Evolutionary conservation across 2,329 filamentous ascomycete genomes (phyloP).

Genomic region (Thielaviopsis euricoi): DNA sequence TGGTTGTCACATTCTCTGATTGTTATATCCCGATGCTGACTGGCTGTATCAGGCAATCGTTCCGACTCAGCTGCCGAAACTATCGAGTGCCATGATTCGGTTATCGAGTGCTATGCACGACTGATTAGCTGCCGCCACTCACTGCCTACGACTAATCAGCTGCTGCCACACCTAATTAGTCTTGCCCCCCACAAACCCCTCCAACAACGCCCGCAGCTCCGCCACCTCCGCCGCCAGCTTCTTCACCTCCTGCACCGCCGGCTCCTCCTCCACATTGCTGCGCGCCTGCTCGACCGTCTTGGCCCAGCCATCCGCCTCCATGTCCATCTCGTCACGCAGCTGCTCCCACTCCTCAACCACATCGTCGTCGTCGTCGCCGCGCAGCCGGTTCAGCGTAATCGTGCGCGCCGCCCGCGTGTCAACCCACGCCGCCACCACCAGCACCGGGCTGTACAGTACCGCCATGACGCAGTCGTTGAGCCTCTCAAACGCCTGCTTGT

Average conservation of each 20-base stretch:
- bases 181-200: background rate
- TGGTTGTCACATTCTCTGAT: too few relatives aligned
- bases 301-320: constrained; percentile 71
- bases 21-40: too few relatives aligned
- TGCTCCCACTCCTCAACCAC: constrained; percentile 88
- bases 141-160: too few relatives aligned
- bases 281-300: constrained; percentile 61
- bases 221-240: constrained; percentile 41
- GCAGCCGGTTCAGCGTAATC: constrained; percentile 56
- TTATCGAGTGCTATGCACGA: too few relatives aligned
- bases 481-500: constrained; percentile 52
- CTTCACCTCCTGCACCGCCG: constrained; percentile 51
- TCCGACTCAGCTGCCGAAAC: too few relatives aligned
- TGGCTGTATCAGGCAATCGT: too few relatives aligned
- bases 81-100: too few relatives aligned
- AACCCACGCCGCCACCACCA: constrained; percentile 59
- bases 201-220: constrained; percentile 35
- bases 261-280: constrained; percentile 69
- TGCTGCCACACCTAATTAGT: too few relatives aligned
- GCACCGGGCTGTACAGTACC: constrained; percentile 65
- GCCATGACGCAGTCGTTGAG: constrained; percentile 86
- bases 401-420: constrained; percentile 49
- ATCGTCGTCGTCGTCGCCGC: constrained; percentile 83
- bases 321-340: constrained; percentile 51
- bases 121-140: too few relatives aligned